A percentile compares a stretch with the other conserved stretches of the same genome.
These are phyloP conservation scores for Avena atlantica DNA, from an alignment of 176 grass and related monocot genomes.

Conservation along the genomic window DNA sequence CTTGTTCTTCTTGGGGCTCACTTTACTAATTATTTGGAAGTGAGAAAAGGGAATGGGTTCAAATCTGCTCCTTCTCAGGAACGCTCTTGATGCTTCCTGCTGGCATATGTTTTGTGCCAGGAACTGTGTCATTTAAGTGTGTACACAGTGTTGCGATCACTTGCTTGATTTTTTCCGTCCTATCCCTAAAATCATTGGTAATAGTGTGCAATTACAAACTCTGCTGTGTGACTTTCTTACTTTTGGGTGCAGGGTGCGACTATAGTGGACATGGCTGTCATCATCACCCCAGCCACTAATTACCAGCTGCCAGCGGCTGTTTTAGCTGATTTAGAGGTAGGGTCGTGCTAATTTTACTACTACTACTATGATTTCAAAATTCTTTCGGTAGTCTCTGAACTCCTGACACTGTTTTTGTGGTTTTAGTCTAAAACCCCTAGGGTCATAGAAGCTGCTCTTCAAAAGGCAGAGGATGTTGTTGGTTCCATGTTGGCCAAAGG, in stretches of 20 bases:
- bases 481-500: conserved; percentile 77
- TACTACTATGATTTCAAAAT: background rate
- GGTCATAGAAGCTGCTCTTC: conserved; percentile 61
- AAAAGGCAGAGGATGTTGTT: conserved; percentile 71
- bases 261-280: conserved; percentile 78
- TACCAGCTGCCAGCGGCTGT: conserved; percentile 63
- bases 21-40: background rate
- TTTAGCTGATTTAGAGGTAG: conserved; percentile 55
- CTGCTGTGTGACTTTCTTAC: background rate
- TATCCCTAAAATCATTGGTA: background rate
- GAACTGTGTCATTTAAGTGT: background rate
- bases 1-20: background rate
- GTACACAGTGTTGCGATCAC: background rate
- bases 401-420: conserved; percentile 37
- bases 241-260: conserved; percentile 68
- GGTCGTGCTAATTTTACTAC: conserved; percentile 14
- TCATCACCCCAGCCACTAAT: conserved; percentile 65
- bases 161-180: background rate
- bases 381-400: background rate
- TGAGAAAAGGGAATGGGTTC: background rate
- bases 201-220: background rate
- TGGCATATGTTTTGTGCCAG: background rate
- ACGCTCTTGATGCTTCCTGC: background rate
- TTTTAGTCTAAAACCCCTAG: conserved; percentile 50
- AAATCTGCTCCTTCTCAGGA: background rate